These are phyloP conservation scores for Cardamine resedifolia DNA, from an alignment of 345 rosid species.

Conservation along the genomic window DNA sequence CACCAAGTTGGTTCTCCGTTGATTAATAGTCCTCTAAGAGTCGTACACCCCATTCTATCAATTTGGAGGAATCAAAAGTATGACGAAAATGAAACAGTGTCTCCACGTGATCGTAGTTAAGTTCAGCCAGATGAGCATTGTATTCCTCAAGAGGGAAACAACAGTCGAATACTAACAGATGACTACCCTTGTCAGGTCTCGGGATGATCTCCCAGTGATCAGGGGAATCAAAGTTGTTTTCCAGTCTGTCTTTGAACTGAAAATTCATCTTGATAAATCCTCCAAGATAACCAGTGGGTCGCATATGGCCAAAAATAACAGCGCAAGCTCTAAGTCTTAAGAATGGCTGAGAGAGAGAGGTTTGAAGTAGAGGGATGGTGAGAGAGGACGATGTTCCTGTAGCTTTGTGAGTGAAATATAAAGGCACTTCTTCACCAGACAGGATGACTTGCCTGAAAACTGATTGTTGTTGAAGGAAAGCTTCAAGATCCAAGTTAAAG, in stretches of 20 bases:
- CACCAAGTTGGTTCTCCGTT: not conserved
- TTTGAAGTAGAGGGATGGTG: not conserved
- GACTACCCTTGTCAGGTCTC: too few species aligned
- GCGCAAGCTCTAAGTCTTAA: not conserved
- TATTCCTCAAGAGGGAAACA: not conserved
- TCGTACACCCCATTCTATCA: slow-evolving; percentile 12
- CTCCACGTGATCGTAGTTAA: not conserved
- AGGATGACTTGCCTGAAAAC: not conserved
- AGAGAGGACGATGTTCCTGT: not conserved
- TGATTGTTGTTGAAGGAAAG: not conserved
- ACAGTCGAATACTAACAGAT: not conserved
- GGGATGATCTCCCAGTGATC: accelerated
- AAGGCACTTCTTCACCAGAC: not conserved
- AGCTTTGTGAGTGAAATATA: not conserved
- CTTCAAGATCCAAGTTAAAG: not conserved
- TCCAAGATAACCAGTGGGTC: too few species aligned
- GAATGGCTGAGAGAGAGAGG: not conserved
- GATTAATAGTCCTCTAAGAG: not conserved
- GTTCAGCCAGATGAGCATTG: too few species aligned
- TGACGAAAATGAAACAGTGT: not conserved
- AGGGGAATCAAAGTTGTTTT: not conserved
- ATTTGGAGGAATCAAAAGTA: not conserved
- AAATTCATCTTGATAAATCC: not conserved
- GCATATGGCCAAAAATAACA: not conserved
- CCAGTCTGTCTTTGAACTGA: not conserved